Evolutionary conservation across 202 grass and related monocot species (phyloP).

Genomic region (Carex arenaria): DNA sequence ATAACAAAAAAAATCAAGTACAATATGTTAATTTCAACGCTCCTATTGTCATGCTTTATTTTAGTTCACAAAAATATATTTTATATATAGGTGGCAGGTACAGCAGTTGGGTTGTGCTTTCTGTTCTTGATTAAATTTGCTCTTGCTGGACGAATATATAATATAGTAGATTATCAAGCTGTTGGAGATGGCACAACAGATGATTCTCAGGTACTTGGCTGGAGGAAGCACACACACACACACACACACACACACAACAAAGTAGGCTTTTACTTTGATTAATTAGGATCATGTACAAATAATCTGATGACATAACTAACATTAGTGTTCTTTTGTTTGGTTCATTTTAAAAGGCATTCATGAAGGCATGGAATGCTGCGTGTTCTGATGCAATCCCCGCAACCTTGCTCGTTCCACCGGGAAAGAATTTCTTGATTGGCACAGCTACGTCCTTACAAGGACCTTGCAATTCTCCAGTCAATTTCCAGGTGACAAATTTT

Average conservation of each 20-base stretch:
- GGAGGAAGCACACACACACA: too few species aligned
- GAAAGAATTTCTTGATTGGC: constrained; percentile 29
- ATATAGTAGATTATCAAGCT: constrained; percentile 39
- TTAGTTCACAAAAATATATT: background rate
- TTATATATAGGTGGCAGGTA: background rate
- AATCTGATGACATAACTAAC: too few species aligned
- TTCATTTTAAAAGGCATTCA: constrained; percentile 30
- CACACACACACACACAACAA: too few species aligned
- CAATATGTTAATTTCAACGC: background rate
- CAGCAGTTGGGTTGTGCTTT: background rate
- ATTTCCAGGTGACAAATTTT: constrained; percentile 24
- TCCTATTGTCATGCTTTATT: background rate
- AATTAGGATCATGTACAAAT: background rate
- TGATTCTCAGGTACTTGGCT: constrained; percentile 11
- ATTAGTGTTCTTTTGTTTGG: background rate
- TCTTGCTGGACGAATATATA: background rate
- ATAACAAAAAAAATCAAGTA: too few species aligned
- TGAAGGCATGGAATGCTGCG: constrained; percentile 33
- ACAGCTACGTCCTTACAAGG: constrained; percentile 22
- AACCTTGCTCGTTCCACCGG: constrained; percentile 22
- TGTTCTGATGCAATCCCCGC: constrained; percentile 6
- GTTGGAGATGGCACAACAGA: constrained; percentile 40
- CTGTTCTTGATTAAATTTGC: background rate
- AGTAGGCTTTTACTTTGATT: background rate
- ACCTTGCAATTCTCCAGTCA: constrained; percentile 33